Percentiles rank a stretch among this genome's conserved stretches.
Conservation (phyloP, 2,329 filamentous ascomycete genomes). For the Metarhizium album region DNA sequence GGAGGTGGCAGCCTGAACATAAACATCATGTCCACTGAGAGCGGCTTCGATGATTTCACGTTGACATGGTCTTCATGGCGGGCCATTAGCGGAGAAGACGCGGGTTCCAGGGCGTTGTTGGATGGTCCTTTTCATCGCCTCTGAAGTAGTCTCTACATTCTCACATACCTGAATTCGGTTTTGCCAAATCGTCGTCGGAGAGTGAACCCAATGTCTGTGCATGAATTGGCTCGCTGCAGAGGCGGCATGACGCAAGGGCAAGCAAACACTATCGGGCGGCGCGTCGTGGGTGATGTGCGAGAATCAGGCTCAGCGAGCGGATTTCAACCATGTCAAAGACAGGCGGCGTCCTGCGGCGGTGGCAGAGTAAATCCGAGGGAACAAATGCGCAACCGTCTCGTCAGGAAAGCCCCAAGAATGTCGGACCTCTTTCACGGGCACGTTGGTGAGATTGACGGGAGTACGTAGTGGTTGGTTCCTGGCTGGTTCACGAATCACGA, state of each 20-base stretch:
- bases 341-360: too few species aligned
- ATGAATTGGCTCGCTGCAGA: slow-evolving; percentile 35
- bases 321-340: not conserved
- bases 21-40: slow-evolving; percentile 78
- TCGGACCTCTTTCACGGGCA: too few species aligned
- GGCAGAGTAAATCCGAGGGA: too few species aligned
- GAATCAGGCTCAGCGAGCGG: not conserved
- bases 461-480: too few species aligned
- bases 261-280: not conserved
- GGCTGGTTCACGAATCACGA: too few species aligned
- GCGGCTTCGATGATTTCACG: slow-evolving; percentile 79
- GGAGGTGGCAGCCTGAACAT: slow-evolving; percentile 79
- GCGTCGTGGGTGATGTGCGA: not conserved
- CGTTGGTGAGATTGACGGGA: too few species aligned
- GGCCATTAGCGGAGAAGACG: not conserved
- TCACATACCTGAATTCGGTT: slow-evolving; percentile 52
- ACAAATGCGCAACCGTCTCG: too few species aligned
- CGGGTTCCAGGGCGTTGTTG: not conserved
- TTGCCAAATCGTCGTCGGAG: slow-evolving; percentile 65
- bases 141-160: too few species aligned
- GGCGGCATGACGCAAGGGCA: slow-evolving; percentile 24
- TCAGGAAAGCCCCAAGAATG: too few species aligned
- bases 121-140: not conserved
- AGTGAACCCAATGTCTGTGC: slow-evolving; percentile 62
- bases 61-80: slow-evolving; percentile 60